phyloP scores from a whole-genome alignment of 108 stramenopile genomes.

The Skeletonema tropicum region DNA sequence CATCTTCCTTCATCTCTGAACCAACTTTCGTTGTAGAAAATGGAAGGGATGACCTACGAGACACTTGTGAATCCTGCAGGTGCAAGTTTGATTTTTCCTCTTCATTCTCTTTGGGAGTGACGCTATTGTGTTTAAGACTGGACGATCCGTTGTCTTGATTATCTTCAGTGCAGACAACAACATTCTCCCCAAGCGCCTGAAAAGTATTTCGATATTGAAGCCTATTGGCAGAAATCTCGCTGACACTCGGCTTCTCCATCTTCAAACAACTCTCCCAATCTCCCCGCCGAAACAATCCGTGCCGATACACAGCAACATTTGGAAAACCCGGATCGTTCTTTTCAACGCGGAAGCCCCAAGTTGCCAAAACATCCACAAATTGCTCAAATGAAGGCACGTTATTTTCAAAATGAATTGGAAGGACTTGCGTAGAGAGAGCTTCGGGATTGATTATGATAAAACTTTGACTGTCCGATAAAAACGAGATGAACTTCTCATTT shows the following conservation, averaged over 20 bases:
- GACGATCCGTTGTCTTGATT: no score
- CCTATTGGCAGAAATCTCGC: no score
- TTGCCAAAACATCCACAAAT: constrained; percentile 17
- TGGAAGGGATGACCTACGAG: no score
- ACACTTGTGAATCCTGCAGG: no score
- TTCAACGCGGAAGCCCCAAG: constrained; percentile 4
- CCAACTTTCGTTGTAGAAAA: no score
- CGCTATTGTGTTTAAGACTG: no score
- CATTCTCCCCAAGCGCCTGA: no score
- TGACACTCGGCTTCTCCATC: background rate
- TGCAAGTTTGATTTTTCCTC: no score
- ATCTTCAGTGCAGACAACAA: no score
- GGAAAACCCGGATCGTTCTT: background rate
- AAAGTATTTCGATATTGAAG: no score
- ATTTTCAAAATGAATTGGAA: constrained; percentile 25
- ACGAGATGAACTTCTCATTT: constrained; percentile 21
- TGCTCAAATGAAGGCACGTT: constrained; percentile 10
- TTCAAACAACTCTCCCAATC: background rate
- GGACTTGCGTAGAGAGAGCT: constrained; percentile 4
- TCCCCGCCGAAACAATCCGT: background rate
- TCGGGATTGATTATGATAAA: constrained; percentile 33
- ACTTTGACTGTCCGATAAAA: constrained; percentile 26
- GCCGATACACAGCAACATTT: background rate
- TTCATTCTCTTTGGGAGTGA: no score
- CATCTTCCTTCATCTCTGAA: no score